A percentile compares a stretch with the other conserved stretches of the same genome.
These are phyloP conservation scores for Dictyostelium discoideum DNA, from an alignment of 78 protist genomes.

Conservation along the genomic window dicty_2.7 NC_007088.5:5515501-5516000, in stretches of 20 bases:
- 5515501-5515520: slow-evolving; percentile 35
- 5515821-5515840: slow-evolving; percentile 32
- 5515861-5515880: slow-evolving; percentile 44
- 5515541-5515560: slow-evolving; percentile 56
- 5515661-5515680: slow-evolving; percentile 7
- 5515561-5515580: slow-evolving; percentile 42
- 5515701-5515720: not conserved
- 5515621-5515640: slow-evolving; percentile 70
- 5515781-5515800: not conserved
- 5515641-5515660: slow-evolving; percentile 28
- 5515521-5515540: slow-evolving; percentile 37
- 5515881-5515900: slow-evolving; percentile 16
- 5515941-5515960: not conserved
- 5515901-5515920: not conserved
- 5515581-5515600: slow-evolving; percentile 41
- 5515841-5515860: slow-evolving; percentile 49
- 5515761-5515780: slow-evolving; percentile 34
- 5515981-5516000: slow-evolving; percentile 26
- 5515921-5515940: not conserved
- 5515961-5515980: slow-evolving; percentile 15
- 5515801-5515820: slow-evolving; percentile 40
- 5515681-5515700: slow-evolving; percentile 66
- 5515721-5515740: slow-evolving; percentile 60
- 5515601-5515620: slow-evolving; percentile 47
- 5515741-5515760: slow-evolving; percentile 64